Evolutionary conservation across 352 stramenopile species (phyloP).

Genomic region (Halophytophthora batemanensis): DNA sequence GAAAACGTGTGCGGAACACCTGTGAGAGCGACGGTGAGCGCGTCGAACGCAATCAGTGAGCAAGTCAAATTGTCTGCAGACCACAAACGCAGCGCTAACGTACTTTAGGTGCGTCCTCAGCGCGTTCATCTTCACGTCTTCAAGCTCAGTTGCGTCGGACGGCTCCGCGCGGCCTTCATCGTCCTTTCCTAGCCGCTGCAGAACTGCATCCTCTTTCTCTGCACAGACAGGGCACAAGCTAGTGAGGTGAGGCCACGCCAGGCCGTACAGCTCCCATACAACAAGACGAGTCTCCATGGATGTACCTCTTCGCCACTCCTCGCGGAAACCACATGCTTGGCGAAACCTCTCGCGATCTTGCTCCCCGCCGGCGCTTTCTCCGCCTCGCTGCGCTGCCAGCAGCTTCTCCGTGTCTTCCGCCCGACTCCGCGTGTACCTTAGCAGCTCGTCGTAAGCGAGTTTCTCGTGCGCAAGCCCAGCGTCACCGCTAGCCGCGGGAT

Average conservation of each 20-base stretch:
- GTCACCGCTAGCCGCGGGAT: constrained; percentile 4
- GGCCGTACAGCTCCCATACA: not conserved
- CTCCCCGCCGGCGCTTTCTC: not conserved
- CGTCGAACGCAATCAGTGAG: no score
- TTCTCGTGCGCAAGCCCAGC: constrained; percentile 11
- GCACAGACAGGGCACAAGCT: not conserved
- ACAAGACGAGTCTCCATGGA: not conserved
- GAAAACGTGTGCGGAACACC: constrained; percentile 19
- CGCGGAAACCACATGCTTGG: constrained; percentile 20
- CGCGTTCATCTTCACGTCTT: not conserved
- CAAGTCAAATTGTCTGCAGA: no score
- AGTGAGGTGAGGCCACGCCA: not conserved
- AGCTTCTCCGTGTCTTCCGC: constrained; percentile 28
- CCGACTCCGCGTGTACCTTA: constrained; percentile 30
- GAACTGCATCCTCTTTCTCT: constrained; percentile 27
- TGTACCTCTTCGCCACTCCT: constrained; percentile 42
- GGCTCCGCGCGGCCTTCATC: constrained; percentile 1
- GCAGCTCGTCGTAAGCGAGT: constrained; percentile 36
- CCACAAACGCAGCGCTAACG: not conserved
- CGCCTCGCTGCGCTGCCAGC: not conserved
- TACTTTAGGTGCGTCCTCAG: not conserved
- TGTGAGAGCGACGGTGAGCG: no score
- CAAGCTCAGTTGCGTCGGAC: not conserved
- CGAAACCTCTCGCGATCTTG: constrained; percentile 7
- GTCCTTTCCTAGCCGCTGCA: constrained; percentile 10